Base-by-base conservation (phyloP, 805 yeast genomes). In the Isabelozyma pseudorhagii region DNA sequence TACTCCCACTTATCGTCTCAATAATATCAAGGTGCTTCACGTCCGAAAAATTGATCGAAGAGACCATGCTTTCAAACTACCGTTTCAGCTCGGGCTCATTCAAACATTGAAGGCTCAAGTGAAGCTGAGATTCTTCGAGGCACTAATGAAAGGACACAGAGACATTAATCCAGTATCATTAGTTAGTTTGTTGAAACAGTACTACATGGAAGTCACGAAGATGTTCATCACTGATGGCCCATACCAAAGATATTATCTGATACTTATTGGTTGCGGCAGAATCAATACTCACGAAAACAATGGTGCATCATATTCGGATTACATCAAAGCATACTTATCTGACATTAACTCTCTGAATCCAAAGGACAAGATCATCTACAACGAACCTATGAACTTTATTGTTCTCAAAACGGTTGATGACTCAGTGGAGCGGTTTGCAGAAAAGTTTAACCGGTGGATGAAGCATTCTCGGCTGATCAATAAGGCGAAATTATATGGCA, bases 31-130 rank as follows among this genome's bases (percentile, higher is more conserved):
- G 8, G 50, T 62, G n/a, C 15, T 40, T 40, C 25, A 40, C 7
- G 42, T 40, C 18, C 15, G 14, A 4, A 40, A 40, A 9, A 15
- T 17, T 3, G 18, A 15, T 18, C 15, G 17, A n/a, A 13, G 18
- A 40, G 18, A 47, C 13, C n/a, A 13, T 13, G n/a, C n/a, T 13
- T n/a, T 50, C 14, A 39, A 25, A 21, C 13, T 54, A 18, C 51
- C 55, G 10, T 54, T 57, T 41, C 57, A 63, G 11, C 50, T 51
- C 14, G 66, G 62, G 8, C 51, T 51, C 27, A 61, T 59, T 8
- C 50, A 55, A 28, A 45, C 47, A 13, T 21, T 59, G 13, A 55
- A 48, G 42, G 44, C 46, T 29, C 51, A 58, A 50, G 13, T 60
- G 8, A 56, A 57, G 38, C 28, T 51, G 36, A 45, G 47, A n/a